These are phyloP conservation scores for Pleurotus ostreatus DNA, from an alignment of 768 basidiomycete species.

Conservation along the genomic window DNA sequence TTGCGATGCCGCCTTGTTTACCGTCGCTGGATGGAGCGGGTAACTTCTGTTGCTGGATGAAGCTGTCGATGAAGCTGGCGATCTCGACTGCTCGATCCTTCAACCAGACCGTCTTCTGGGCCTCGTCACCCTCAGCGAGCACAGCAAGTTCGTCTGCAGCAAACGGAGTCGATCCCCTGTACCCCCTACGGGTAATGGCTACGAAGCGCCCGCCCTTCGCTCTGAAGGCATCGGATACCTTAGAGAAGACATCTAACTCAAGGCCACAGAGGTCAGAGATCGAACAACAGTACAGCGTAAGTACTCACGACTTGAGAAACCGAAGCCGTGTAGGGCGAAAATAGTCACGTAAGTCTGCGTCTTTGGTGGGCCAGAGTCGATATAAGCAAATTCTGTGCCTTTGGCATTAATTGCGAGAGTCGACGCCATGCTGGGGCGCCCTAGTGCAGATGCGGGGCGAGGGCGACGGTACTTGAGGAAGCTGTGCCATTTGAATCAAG, in stretches of 20 bases:
- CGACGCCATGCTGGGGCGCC: too few relatives aligned
- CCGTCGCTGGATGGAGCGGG: slow-evolving; percentile 18
- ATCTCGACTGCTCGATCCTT: slow-evolving; percentile 28
- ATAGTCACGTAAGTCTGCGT: slow-evolving; percentile 4
- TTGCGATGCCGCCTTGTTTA: slow-evolving; percentile 23
- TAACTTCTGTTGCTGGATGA: slow-evolving; percentile 24
- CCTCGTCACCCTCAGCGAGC: slow-evolving; percentile 14
- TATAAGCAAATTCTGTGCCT: not conserved
- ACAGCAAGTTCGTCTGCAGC: slow-evolving; percentile 21
- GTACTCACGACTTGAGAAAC: not conserved
- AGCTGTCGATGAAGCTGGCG: slow-evolving; percentile 25
- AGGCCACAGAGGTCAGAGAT: not conserved
- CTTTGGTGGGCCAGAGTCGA: not conserved
- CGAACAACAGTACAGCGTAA: slow-evolving; percentile 2
- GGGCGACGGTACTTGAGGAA: too few relatives aligned
- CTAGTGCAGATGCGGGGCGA: too few relatives aligned
- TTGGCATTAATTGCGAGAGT: not conserved
- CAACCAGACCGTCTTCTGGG: slow-evolving; percentile 21
- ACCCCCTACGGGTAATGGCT: slow-evolving; percentile 30
- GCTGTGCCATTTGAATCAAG: too few relatives aligned
- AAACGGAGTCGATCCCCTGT: slow-evolving; percentile 31
- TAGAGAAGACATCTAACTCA: slow-evolving; percentile 23
- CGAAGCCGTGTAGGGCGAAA: not conserved
- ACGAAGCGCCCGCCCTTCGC: slow-evolving; percentile 28
- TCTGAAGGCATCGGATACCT: slow-evolving; percentile 20